Base-by-base conservation (phyloP, 1,284 basidiomycete genomes). In the Cryptococcus depauperatus region DNA sequence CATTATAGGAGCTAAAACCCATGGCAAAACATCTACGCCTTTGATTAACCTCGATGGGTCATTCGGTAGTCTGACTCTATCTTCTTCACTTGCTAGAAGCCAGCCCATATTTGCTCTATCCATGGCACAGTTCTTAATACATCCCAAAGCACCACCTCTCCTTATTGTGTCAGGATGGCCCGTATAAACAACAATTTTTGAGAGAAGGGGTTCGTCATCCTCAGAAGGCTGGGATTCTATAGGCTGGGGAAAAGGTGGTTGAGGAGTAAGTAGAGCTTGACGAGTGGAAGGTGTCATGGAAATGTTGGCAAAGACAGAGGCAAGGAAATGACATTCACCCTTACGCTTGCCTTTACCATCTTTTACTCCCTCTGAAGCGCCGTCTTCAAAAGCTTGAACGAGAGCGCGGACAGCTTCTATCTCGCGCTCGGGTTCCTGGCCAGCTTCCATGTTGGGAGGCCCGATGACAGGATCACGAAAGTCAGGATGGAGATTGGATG, bases 291-390 rank as follows among this genome's bases (percentile, higher is more conserved):
- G 66, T 10, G 66, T 47, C 58, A 80, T 79, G 35, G 79, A 84
- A 42, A 93, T 69, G 65, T 96, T 95, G 13, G 89, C 89, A 64
- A 95, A 92, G 4, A 93, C 89, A 48, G 83, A 88, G 0, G 89
- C 81, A 14, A 95, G 74, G 70, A 95, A 96, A 70, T 95, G 84
- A 27, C 92, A 75, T 48, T 82, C 77, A 30, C 79, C 84, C 69
- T 87, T 89, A 35, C 85, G 47, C 47, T 67, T 67, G 10, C 62
- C 64, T 48, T 68, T 66, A 68, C 57, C 73, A 61, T 65, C 80
- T 29, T 68, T 69, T 1, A 75, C 72, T 11, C 76, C 75, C 7
- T 77, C 74, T 1, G 76, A 70, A 0, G 82, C 83, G 3, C 82
- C 83, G 59, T 85, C 79, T 18, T 83, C 78, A 57, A 95, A 95